Percentiles rank a stretch among this genome's conserved stretches.
Evolutionary conservation across 1,284 basidiomycete genomes (phyloP).

Genomic region (Ustilago tritici): DNA sequence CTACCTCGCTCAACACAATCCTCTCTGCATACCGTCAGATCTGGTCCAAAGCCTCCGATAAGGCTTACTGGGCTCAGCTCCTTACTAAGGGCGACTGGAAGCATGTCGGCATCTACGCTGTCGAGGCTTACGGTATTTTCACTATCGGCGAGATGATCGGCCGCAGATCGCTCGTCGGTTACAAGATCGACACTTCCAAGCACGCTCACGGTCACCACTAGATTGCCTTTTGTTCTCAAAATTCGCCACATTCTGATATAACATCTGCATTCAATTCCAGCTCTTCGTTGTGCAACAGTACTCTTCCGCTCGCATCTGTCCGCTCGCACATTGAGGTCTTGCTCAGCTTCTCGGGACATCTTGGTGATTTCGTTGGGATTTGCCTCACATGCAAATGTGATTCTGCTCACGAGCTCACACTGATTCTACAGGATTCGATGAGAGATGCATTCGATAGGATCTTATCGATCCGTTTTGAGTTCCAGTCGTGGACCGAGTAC

Average conservation of each 20-base stretch:
- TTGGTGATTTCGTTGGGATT: no score
- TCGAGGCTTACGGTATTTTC: slow-evolving; percentile 89
- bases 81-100: slow-evolving; percentile 82
- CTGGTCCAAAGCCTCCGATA: slow-evolving; percentile 77
- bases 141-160: slow-evolving; percentile 71
- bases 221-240: slow-evolving; percentile 3
- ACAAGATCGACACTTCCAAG: slow-evolving; percentile 59
- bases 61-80: slow-evolving; percentile 79
- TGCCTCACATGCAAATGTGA: no score
- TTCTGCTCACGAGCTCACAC: no score
- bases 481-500: background rate
- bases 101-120: slow-evolving; percentile 80
- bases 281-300: background rate
- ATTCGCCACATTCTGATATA: background rate
- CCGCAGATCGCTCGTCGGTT: slow-evolving; percentile 59
- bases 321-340: background rate
- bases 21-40: slow-evolving; percentile 80
- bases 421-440: background rate
- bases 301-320: background rate
- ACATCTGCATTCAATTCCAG: slow-evolving; percentile 6
- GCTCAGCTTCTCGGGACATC: background rate
- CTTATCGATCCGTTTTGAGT: background rate
- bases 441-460: background rate
- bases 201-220: slow-evolving; percentile 57
- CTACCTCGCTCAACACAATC: slow-evolving; percentile 77